phyloP scores from a whole-genome alignment of 2,329 filamentous ascomycete species.

The Fusarium beomiforme region DNA sequence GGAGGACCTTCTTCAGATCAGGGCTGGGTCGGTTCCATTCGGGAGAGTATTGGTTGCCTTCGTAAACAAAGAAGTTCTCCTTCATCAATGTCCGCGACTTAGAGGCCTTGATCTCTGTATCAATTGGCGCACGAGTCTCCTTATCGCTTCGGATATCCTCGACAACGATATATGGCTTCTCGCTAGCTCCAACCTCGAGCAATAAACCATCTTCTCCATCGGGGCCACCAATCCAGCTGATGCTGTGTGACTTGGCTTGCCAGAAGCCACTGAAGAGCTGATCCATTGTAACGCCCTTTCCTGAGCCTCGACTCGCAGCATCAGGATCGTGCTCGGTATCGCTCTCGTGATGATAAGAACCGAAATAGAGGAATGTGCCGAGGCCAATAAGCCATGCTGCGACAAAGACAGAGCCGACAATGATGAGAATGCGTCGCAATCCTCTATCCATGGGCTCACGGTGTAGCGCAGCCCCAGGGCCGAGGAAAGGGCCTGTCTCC shows the following conservation, averaged over 20 bases:
- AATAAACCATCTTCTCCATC: slow-evolving; percentile 85
- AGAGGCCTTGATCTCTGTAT: slow-evolving; percentile 46
- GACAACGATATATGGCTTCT: slow-evolving; percentile 82
- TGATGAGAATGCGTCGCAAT: slow-evolving; percentile 70
- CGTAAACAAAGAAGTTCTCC: slow-evolving; percentile 68
- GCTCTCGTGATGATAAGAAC: slow-evolving; percentile 73
- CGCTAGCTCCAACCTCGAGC: slow-evolving; percentile 73
- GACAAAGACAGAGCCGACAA: slow-evolving; percentile 68
- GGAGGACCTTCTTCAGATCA: slow-evolving; percentile 85
- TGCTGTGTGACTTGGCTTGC: slow-evolving; percentile 69
- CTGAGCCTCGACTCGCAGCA: slow-evolving; percentile 70
- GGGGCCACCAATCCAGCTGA: slow-evolving; percentile 81
- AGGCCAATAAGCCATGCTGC: slow-evolving; percentile 76
- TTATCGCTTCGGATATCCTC: slow-evolving; percentile 77
- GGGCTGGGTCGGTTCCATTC: slow-evolving; percentile 77
- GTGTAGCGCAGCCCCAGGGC: slow-evolving; percentile 49
- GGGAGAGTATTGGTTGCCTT: slow-evolving; percentile 65
- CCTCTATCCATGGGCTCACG: slow-evolving; percentile 71
- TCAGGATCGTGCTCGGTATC: slow-evolving; percentile 73
- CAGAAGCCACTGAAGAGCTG: slow-evolving; percentile 75
- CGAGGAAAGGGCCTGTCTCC: slow-evolving; percentile 65
- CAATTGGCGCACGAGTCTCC: slow-evolving; percentile 47
- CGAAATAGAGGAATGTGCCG: slow-evolving; percentile 71
- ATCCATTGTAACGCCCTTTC: slow-evolving; percentile 78
- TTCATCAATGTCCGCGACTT: slow-evolving; percentile 80